Evolutionary conservation across 1,284 basidiomycete genomes (phyloP).

Genomic region (Fomes fomentarius): DNA sequence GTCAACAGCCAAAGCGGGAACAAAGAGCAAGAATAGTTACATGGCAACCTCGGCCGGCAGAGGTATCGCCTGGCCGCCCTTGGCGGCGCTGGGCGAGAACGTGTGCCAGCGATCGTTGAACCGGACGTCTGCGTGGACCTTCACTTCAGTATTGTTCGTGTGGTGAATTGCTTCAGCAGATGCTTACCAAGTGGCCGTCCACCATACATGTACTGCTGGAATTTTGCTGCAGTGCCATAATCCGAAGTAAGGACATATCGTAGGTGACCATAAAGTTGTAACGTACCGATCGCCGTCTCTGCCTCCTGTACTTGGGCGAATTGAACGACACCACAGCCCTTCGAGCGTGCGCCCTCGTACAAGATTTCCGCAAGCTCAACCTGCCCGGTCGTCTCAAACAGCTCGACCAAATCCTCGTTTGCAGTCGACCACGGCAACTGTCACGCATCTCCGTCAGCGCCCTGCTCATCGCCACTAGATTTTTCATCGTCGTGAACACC

Average conservation of each 20-base stretch:
- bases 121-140: conserved; percentile 66
- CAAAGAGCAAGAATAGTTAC: conserved; percentile 8
- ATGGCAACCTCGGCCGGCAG: conserved; percentile 29
- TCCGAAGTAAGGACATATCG: not conserved
- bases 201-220: conserved; percentile 91
- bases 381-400: conserved; percentile 96
- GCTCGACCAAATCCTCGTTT: conserved; percentile 97
- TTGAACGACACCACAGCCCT: conserved; percentile 94
- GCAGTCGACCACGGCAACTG: conserved; percentile 98
- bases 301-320: conserved; percentile 90
- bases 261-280: not conserved
- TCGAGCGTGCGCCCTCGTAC: conserved; percentile 88
- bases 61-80: conserved; percentile 71
- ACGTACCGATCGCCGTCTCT: conserved; percentile 87
- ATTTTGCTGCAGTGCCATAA: conserved; percentile 65
- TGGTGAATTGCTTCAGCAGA: conserved; percentile 54
- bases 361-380: conserved; percentile 95
- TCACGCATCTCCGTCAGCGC: conserved; percentile 6
- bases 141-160: conserved; percentile 12
- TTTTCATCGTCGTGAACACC: no score
- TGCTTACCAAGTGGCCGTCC: conserved; percentile 78
- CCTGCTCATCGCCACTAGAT: no score
- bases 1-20: no score
- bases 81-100: conserved; percentile 82
- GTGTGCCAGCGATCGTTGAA: conserved; percentile 94